Conservation (phyloP, 768 basidiomycete species). For the Melanogaster broomeanus region DNA sequence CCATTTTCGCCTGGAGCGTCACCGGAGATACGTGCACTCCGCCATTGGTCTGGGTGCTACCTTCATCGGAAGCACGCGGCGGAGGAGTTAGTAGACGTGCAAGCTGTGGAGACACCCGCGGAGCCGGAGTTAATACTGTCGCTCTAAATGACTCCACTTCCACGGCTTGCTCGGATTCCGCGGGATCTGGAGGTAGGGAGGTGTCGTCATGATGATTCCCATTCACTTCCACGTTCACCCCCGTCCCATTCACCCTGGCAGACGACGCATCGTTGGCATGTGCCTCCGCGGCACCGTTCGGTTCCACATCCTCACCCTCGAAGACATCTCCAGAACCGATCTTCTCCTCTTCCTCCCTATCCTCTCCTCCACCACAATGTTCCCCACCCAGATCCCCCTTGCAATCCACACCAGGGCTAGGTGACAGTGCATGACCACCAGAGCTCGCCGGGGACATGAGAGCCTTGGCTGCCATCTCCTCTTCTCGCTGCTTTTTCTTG, state of each 20-base stretch:
- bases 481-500: conserved; percentile 54
- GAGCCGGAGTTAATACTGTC: background rate
- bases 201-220: background rate
- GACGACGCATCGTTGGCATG: background rate
- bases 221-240: background rate
- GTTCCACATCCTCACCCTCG: conserved; percentile 11
- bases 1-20: conserved; percentile 25
- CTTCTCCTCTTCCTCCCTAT: background rate
- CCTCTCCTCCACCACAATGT: background rate
- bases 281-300: conserved; percentile 6
- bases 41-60: conserved; percentile 6
- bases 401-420: conserved; percentile 22
- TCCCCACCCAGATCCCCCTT: conserved; percentile 17
- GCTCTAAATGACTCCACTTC: background rate
- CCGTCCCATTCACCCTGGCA: background rate
- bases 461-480: conserved; percentile 38
- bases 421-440: conserved; percentile 9
- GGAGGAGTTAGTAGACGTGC: background rate
- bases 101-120: background rate
- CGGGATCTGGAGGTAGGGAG: background rate
- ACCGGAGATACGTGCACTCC: background rate
- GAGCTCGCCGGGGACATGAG: conserved; percentile 21
- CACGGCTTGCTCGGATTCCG: background rate
- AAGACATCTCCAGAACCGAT: background rate
- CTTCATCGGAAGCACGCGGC: conserved; percentile 2